Conservation (phyloP, 2,329 filamentous ascomycete genomes). For the Elsinoe batatas region DNA sequence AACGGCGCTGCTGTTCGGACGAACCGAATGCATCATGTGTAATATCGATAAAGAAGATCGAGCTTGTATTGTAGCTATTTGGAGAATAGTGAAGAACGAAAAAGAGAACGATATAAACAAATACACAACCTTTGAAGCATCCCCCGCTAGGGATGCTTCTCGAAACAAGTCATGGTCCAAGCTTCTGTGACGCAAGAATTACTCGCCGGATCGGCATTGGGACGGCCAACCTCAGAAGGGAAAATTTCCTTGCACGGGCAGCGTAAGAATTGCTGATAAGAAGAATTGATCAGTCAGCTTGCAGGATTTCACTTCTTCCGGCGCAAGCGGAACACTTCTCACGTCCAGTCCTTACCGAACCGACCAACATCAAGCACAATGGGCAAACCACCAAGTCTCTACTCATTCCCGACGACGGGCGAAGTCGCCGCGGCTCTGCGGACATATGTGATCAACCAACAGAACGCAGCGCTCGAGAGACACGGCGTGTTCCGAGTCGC, state of each 20-base stretch:
- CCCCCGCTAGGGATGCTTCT: neutral
- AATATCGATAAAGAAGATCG: too few relatives aligned
- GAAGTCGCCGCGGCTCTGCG: constrained; percentile 69
- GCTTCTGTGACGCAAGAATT: constrained; percentile 5
- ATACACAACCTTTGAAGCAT: too few relatives aligned
- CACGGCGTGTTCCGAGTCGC: constrained; percentile 83
- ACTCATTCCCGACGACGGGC: constrained; percentile 64
- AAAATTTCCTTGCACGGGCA: constrained; percentile 3
- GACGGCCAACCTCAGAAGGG: neutral
- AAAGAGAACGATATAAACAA: neutral
- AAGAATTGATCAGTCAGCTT: constrained; percentile 10
- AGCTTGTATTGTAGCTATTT: neutral
- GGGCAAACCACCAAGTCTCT: constrained; percentile 50
- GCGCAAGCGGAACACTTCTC: neutral
- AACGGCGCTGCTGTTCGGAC: too few relatives aligned
- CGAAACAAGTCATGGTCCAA: neutral
- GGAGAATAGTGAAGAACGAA: neutral
- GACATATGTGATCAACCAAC: constrained; percentile 69
- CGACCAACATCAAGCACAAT: constrained; percentile 19
- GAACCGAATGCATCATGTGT: too few relatives aligned
- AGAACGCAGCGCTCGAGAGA: constrained; percentile 67
- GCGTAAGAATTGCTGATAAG: constrained; percentile 1
- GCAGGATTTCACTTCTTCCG: neutral
- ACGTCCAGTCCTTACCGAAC: neutral
- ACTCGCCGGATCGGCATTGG: constrained; percentile 1